A percentile compares a stretch with the other conserved stretches of the same genome.
Evolutionary conservation across 2,329 filamentous ascomycete genomes (phyloP).

Genomic region (Claviceps paspali): DNA sequence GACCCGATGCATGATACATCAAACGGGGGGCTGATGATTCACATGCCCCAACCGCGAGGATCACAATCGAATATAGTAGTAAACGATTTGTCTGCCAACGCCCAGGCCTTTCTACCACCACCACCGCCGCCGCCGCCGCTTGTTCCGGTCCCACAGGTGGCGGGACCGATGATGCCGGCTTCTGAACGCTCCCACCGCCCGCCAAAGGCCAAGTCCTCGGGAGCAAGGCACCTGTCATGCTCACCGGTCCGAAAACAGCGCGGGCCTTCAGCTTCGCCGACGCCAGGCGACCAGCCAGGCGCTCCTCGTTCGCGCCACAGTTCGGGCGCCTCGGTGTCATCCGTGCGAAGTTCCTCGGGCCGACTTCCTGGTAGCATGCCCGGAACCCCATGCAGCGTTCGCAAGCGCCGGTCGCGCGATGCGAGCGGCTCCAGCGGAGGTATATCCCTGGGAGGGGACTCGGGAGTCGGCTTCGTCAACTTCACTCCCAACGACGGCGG

Average conservation of each 20-base stretch:
- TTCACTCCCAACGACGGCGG: conserved; percentile 69
- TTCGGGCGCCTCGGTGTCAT: conserved; percentile 22
- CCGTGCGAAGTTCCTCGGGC: conserved; percentile 21
- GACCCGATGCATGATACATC: conserved; percentile 16
- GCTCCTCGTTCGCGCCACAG: conserved; percentile 21
- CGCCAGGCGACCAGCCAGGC: conserved; percentile 15
- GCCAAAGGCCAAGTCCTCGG: conserved; percentile 38
- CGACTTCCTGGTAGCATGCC: conserved; percentile 19
- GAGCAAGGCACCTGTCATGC: conserved; percentile 30
- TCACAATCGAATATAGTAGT: conserved; percentile 22
- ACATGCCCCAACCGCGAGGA: conserved; percentile 33
- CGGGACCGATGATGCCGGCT: conserved; percentile 7
- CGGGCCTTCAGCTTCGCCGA: conserved; percentile 25
- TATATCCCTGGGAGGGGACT: conserved; percentile 13
- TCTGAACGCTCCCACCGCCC: conserved; percentile 27
- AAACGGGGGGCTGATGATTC: conserved; percentile 32
- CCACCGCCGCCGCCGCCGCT: conserved; percentile 18
- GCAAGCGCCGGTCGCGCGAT: conserved; percentile 24
- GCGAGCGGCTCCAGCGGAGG: conserved; percentile 14
- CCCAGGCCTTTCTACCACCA: conserved; percentile 21
- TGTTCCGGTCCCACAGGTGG: conserved; percentile 7
- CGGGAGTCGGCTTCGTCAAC: conserved; percentile 60
- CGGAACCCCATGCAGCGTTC: conserved; percentile 24
- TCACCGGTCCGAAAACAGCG: conserved; percentile 28
- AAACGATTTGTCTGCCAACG: conserved; percentile 17